Evolutionary conservation across 2,329 filamentous ascomycete genomes (phyloP).

Genomic region (Escovopsis sp.): DNA sequence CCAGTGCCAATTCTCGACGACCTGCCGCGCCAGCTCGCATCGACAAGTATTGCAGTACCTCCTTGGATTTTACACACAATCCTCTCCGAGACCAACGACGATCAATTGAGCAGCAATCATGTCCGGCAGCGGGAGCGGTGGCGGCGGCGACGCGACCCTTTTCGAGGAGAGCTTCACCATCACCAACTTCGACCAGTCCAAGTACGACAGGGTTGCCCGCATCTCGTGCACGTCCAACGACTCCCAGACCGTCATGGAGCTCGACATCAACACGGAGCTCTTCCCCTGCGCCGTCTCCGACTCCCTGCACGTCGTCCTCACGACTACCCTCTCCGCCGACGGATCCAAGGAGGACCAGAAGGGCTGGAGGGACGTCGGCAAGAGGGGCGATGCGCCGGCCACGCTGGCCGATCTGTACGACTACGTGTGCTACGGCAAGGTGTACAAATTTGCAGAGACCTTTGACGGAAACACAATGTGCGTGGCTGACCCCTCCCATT

Average conservation of each 20-base stretch:
- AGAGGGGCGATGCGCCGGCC: slow-evolving; percentile 36
- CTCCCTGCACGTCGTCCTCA: slow-evolving; percentile 64
- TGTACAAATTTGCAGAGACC: slow-evolving; percentile 76
- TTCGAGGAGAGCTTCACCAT: slow-evolving; percentile 88
- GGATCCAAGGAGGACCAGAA: slow-evolving; percentile 62
- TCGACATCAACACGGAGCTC: slow-evolving; percentile 90
- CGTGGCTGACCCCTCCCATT: slow-evolving; percentile 2
- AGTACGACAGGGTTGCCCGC: slow-evolving; percentile 91
- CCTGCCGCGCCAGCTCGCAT: no score
- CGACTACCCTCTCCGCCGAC: slow-evolving; percentile 74
- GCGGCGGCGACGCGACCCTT: slow-evolving; percentile 73
- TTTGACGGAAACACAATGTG: slow-evolving; percentile 72
- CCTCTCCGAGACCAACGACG: no score
- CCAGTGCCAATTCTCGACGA: no score
- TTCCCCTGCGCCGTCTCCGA: slow-evolving; percentile 67
- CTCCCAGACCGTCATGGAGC: slow-evolving; percentile 58
- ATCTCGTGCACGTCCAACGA: slow-evolving; percentile 65
- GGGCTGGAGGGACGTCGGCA: slow-evolving; percentile 66
- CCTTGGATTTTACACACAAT: no score
- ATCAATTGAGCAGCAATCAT: background rate
- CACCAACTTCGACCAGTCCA: slow-evolving; percentile 62
- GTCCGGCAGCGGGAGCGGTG: slow-evolving; percentile 16
- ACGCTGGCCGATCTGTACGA: slow-evolving; percentile 68
- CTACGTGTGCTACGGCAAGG: slow-evolving; percentile 79
- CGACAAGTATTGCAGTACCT: no score